These are phyloP conservation scores for Truncatella angustata DNA, from an alignment of 2,329 filamentous ascomycete genomes.

Conservation along the genomic window DNA sequence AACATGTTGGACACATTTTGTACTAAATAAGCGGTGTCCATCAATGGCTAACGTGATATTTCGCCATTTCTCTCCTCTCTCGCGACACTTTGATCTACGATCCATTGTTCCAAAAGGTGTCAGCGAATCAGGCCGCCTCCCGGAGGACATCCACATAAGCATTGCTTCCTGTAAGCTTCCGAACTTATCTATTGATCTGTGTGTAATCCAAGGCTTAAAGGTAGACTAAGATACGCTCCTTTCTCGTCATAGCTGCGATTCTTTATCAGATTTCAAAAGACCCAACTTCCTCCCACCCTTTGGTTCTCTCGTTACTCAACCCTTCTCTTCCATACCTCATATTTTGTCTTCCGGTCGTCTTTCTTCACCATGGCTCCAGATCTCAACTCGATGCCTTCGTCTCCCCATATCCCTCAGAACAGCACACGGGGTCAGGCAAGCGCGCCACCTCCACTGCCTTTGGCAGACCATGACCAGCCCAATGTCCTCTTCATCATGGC, in stretches of 20 bases:
- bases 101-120: too few relatives aligned
- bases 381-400: conserved; percentile 67
- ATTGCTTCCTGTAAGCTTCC: conserved; percentile 9
- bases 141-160: background rate
- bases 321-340: background rate
- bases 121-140: background rate
- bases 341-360: background rate
- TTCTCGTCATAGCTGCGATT: background rate
- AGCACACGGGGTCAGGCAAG: conserved; percentile 13
- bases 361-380: conserved; percentile 62
- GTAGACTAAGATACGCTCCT: conserved; percentile 3
- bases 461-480: conserved; percentile 46
- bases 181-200: background rate
- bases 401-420: conserved; percentile 30
- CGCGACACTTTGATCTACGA: too few relatives aligned
- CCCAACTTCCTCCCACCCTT: background rate
- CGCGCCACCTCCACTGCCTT: conserved; percentile 1
- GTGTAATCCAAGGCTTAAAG: conserved; percentile 7
- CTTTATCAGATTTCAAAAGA: background rate
- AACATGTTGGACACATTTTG: background rate
- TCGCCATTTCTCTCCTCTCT: conserved; percentile 11
- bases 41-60: conserved; percentile 13
- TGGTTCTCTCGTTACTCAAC: conserved; percentile 7
- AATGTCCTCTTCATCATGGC: conserved; percentile 96
- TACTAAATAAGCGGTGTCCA: conserved; percentile 12